Evolutionary conservation across 805 yeast genomes (phyloP).

Genomic region (Schizosaccharomyces osmophilus): DNA sequence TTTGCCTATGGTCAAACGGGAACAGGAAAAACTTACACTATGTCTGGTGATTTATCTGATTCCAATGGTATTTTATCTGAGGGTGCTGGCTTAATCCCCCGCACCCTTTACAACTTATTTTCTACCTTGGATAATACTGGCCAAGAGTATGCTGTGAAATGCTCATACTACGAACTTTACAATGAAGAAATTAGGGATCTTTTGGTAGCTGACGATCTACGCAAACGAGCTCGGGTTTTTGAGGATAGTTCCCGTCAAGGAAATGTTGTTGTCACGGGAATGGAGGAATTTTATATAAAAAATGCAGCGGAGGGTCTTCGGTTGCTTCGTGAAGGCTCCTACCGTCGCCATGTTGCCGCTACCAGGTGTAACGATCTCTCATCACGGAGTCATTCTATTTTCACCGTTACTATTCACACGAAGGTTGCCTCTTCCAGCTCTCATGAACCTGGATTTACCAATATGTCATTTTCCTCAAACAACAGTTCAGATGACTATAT

Average conservation of each 20-base stretch:
- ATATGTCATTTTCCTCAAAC: neutral
- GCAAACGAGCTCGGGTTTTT: constrained; percentile 27
- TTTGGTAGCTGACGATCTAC: constrained; percentile 20
- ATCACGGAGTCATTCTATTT: constrained; percentile 59
- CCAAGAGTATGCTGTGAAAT: constrained; percentile 42
- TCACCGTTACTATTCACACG: constrained; percentile 39
- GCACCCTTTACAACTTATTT: constrained; percentile 33
- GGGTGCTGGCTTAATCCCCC: constrained; percentile 41
- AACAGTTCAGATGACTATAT: constrained; percentile 19
- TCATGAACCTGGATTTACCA: constrained; percentile 13
- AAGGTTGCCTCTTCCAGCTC: constrained; percentile 19
- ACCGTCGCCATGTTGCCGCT: constrained; percentile 45
- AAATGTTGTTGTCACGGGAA: constrained; percentile 29
- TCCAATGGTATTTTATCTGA: constrained; percentile 11
- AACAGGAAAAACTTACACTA: constrained; percentile 51
- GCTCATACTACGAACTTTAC: constrained; percentile 66
- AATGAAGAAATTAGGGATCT: constrained; percentile 68
- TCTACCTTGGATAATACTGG: constrained; percentile 17
- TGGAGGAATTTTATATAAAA: constrained; percentile 28
- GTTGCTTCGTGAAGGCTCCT: constrained; percentile 31
- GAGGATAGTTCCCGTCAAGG: constrained; percentile 24
- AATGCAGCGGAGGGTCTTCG: constrained; percentile 27
- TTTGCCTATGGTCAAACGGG: constrained; percentile 64
- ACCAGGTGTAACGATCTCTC: constrained; percentile 57
- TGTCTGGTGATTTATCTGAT: constrained; percentile 19